These are phyloP conservation scores for Dactylonectria macrodidyma DNA, from an alignment of 2,329 filamentous ascomycete genomes.

Conservation along the genomic window DNA sequence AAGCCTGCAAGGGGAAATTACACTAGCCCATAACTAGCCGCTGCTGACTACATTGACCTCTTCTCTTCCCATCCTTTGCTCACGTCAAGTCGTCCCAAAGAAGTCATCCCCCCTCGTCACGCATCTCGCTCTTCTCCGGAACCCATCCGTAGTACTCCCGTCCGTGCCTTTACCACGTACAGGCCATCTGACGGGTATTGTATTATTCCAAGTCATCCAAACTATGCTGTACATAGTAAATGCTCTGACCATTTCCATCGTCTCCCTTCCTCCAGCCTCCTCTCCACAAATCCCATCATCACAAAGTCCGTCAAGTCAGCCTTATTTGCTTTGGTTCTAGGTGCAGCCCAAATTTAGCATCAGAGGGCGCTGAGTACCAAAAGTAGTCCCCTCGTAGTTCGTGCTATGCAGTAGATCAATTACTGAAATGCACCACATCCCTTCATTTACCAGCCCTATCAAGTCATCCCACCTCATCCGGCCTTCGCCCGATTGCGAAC, in stretches of 20 bases:
- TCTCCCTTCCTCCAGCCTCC: background rate
- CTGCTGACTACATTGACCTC: background rate
- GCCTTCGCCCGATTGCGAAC: conserved; percentile 11
- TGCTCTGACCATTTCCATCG: too few species aligned
- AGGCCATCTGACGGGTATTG: background rate
- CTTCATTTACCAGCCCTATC: conserved; percentile 43
- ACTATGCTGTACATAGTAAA: too few species aligned
- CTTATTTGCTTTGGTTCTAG: too few species aligned
- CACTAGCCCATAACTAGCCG: background rate
- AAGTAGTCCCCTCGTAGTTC: background rate
- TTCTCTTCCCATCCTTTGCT: background rate
- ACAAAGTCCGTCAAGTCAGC: too few species aligned
- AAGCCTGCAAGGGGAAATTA: conserved; percentile 49
- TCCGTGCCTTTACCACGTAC: background rate
- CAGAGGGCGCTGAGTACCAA: background rate
- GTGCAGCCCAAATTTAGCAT: background rate
- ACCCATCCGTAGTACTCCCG: background rate
- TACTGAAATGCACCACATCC: conserved; percentile 25
- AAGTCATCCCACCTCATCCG: conserved; percentile 25
- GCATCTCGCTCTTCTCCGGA: background rate
- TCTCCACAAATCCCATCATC: too few species aligned
- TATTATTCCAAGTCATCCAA: too few species aligned
- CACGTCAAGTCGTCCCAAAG: too few species aligned
- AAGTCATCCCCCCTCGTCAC: background rate
- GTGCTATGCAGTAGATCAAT: background rate